Base-by-base conservation (phyloP, 2,329 filamentous ascomycete genomes). In the Fusarium sp. region DNA sequence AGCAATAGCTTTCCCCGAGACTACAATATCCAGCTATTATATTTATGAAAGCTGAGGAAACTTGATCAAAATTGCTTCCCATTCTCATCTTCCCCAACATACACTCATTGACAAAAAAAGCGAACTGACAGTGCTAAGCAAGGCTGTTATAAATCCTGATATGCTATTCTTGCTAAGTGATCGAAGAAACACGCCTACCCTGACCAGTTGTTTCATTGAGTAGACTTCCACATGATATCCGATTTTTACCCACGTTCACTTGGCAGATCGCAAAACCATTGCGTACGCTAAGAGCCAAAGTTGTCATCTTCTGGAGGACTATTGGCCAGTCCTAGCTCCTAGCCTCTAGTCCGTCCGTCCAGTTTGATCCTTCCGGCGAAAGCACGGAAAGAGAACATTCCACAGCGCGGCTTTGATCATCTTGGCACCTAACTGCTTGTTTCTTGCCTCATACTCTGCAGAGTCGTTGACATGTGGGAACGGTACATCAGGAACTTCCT, bases 391-490 rank as follows among this genome's bases (percentile, higher is more conserved):
- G 1, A 65, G 4, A 26, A 72, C 0, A 8, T 67, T 66, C 2
- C 28, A 45, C 24, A 22, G 17, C 6, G 49, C 49, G 14, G 15
- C 17, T 3, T 38, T 42, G 5, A 66, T 34, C 33, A 68, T 45
- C 59, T 69, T 68, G 0, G 28, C 49, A 0, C 7, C 18, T 26
- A 68, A 1, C 7, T 31, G 44, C 31, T 53, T 69, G 0, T 26
- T 10, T 28, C 66, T 53, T 1, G 18, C 42, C 2, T 22, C 31
- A 24, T 68, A 68, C 31, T 55, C 65, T 5, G 51, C 62, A 2
- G 50, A 38, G 2, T 77, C 74, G 18, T 79, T 79, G 0, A 71
- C 53, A 26, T 69, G 69, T 0, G 78, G 78, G 34, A 78, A 78
- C n/a, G 64, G 63, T 3, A 63, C 66, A 2, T 67, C 53, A 0